Base-by-base conservation (phyloP, 2,329 filamentous ascomycete genomes). In the Gaeumannomyces sp. region DNA sequence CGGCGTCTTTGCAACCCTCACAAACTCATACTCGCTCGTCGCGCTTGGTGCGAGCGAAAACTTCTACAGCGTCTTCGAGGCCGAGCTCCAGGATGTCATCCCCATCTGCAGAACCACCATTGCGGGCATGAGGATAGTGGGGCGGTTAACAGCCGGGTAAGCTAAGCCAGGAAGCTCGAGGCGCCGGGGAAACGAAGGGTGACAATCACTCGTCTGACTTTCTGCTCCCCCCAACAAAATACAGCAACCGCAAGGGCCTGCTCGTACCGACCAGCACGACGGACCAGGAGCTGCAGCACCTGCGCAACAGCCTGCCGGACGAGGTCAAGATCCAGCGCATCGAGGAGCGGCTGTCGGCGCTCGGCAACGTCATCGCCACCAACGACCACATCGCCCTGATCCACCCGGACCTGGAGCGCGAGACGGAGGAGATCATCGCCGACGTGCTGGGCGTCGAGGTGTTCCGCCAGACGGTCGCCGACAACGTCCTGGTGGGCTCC, bases 61-160 rank as follows among this genome's bases (percentile, higher is more conserved):
- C 86, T 99, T 99, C 80, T 98, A 98, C 88, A 93, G 92, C 83
- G 87, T 98, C 76, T 98, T 99, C 81, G 95, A 99, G 84, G 89
- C 94, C 68, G 95, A 99, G 82, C 85, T 99, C 68, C 92, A 96
- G 83, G 95, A 98, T 81, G 88, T 97, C 68, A 94, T 99, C 72
- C 95, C 95, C 71, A 97, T 97, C 78, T 95, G 92, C 79, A 92
- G 95, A 80, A 93, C 92, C 71, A 97, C 94, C 66, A 98, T 99
- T 76, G 93, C 93, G 68, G 95, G 95, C 71, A 98, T 94, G 56
- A 87, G 95, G 73, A 99, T 99, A 77, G 90, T 99, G 74, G 95
- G 95, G 66, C 89, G 95, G 71, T 85, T 99, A 80, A 98, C 95
- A 71, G 91, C 94, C 76, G 95, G 92, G 89, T 91, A 83, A 73